A percentile compares a stretch with the other conserved stretches of the same genome.
Evolutionary conservation across 2,329 filamentous ascomycete species (phyloP).

Genomic region (Curvularia eragrostidis): DNA sequence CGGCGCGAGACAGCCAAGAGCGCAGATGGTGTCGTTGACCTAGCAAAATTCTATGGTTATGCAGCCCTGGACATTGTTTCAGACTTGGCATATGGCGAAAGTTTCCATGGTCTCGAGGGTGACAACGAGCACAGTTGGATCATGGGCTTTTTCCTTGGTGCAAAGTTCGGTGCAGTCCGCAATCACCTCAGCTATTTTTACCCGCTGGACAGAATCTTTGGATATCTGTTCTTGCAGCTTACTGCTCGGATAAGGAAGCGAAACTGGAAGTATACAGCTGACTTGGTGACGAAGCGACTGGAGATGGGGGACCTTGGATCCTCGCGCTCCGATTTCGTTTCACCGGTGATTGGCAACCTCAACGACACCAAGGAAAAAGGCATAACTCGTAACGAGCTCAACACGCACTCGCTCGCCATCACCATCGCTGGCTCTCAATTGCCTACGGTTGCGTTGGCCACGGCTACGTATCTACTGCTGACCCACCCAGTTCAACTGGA

Average conservation of each 20-base stretch:
- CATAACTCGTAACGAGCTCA: slow-evolving; percentile 7
- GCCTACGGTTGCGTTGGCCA: slow-evolving; percentile 9
- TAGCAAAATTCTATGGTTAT: slow-evolving; percentile 9
- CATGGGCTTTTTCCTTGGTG: slow-evolving; percentile 8
- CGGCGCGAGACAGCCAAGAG: slow-evolving; percentile 6
- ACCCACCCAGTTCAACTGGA: slow-evolving; percentile 5
- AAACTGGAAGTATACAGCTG: slow-evolving; percentile 7
- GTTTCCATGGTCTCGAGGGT: slow-evolving; percentile 7
- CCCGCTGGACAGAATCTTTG: slow-evolving; percentile 6
- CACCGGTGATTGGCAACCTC: slow-evolving; percentile 4
- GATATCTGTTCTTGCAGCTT: slow-evolving; percentile 3
- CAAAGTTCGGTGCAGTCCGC: slow-evolving; percentile 9
- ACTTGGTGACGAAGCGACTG: slow-evolving; percentile 8
- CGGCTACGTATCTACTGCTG: slow-evolving; percentile 11
- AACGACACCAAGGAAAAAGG: slow-evolving; percentile 7
- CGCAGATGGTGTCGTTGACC: not conserved
- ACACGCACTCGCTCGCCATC: slow-evolving; percentile 8
- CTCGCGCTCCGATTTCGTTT: slow-evolving; percentile 3
- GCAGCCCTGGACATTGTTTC: slow-evolving; percentile 7
- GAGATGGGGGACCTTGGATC: slow-evolving; percentile 8
- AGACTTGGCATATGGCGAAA: slow-evolving; percentile 7
- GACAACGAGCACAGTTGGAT: slow-evolving; percentile 7
- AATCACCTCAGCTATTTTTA: slow-evolving; percentile 10
- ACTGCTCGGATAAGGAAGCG: not conserved
- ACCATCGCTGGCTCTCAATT: slow-evolving; percentile 13